Base-by-base conservation (phyloP, 2,329 filamentous ascomycete species). In the Arthrinium puccinioides region DNA sequence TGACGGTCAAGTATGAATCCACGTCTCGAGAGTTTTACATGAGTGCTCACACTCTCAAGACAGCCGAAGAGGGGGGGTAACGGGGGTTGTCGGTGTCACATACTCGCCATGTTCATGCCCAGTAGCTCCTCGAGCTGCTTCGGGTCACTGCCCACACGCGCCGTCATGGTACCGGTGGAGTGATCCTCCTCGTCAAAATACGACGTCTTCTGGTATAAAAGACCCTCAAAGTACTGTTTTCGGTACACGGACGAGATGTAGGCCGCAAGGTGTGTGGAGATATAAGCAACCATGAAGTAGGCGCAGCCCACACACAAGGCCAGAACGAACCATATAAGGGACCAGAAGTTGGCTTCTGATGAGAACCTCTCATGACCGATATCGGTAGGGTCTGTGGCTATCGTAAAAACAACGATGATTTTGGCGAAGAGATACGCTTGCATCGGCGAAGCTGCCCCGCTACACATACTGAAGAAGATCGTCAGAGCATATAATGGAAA, bases 141-240 rank as follows among this genome's bases (percentile, higher is more conserved):
- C 1, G 77, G 72, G 38, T 82, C 77, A 11, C 69, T 60, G 3
- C 70, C 67, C 3, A 79, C 54, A 3, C 71, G 65, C 0, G 76
- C 69, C 0, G 76, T 76, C 42, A 83, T 64, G 9, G 76, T 73
- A 2, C 79, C 79, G 1, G 74, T 67, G 1, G 76, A 72, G 46
- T 82, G 72, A 6, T 72, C 69, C 35, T 79, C 70, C 1, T 68
- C 57, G 44, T 83, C 79, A 42, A 81, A 82, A 55, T 75, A 82
- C 0, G 69, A 56, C 2, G 74, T 74, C 41, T 70, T 70, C 52
- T 82, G 76, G 35, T 66, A 69, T 13, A 82, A 57, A n/a, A 81
- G 69, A 18, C 71, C 69, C 32, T 69, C 62, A 33, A 83, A 75
- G 52, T 82, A 82, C 47, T 79, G 69, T 49, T 74, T 65, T 21